Conservation (phyloP, 2,329 filamentous ascomycete genomes). For the Diaporthe nobilis region DNA sequence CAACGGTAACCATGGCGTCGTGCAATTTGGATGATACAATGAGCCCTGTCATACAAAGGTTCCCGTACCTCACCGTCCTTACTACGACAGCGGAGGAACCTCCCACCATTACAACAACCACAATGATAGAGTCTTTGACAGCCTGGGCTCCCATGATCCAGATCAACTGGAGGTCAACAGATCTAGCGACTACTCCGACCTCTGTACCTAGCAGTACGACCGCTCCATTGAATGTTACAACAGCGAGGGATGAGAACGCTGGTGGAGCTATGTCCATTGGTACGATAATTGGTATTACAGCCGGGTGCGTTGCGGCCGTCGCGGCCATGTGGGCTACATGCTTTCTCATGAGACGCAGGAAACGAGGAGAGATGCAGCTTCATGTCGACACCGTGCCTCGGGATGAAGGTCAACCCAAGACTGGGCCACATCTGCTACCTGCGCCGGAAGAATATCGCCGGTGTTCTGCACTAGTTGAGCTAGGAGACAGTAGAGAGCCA, state of each 20-base stretch:
- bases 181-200: too few species aligned
- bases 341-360: background rate
- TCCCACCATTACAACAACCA: background rate
- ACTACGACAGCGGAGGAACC: background rate
- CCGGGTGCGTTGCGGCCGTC: too few species aligned
- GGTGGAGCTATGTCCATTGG: background rate
- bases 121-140: conserved; percentile 5
- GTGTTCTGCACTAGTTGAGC: background rate
- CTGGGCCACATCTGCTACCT: too few species aligned
- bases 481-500: background rate
- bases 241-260: background rate
- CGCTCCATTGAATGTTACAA: background rate
- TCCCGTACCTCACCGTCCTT: background rate
- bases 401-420: too few species aligned
- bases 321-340: background rate
- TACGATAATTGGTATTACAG: background rate
- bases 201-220: too few species aligned
- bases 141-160: conserved; percentile 34
- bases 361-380: too few species aligned
- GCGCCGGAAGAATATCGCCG: too few species aligned
- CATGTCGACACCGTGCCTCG: too few species aligned
- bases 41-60: background rate
- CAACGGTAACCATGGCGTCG: too few species aligned
- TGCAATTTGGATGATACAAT: background rate
- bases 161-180: conserved; percentile 26